These are phyloP conservation scores for Nigrospora oryzae DNA, from an alignment of 2,329 filamentous ascomycete species.

Conservation along the genomic window DNA sequence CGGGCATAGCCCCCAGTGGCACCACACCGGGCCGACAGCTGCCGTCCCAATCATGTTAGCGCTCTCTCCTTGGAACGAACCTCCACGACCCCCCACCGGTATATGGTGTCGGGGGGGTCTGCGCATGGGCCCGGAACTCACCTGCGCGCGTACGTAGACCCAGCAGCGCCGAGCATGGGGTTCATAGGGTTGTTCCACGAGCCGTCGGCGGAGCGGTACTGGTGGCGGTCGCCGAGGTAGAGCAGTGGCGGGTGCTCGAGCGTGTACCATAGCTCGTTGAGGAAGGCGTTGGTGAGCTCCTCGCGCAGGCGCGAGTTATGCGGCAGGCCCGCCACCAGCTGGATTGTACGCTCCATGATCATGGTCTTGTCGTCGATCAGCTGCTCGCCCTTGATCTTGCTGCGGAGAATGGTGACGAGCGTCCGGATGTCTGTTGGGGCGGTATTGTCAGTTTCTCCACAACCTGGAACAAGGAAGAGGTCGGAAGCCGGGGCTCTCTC, in stretches of 20 bases:
- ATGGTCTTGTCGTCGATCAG: constrained; percentile 68
- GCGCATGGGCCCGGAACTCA: not conserved
- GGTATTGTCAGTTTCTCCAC: constrained; percentile 6
- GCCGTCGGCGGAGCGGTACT: constrained; percentile 63
- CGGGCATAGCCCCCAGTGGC: constrained; percentile 57
- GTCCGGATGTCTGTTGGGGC: constrained; percentile 53
- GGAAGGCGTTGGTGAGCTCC: constrained; percentile 57
- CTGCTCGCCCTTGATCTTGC: constrained; percentile 53
- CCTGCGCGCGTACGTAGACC: constrained; percentile 58
- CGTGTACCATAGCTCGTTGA: constrained; percentile 62
- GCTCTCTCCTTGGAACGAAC: not conserved
- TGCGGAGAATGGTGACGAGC: constrained; percentile 49
- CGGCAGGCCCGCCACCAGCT: constrained; percentile 59
- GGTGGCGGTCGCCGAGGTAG: constrained; percentile 52
- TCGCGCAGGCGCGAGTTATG: constrained; percentile 51
- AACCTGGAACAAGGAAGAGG: too few species aligned
- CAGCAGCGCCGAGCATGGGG: constrained; percentile 59
- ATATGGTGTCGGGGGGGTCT: too few species aligned
- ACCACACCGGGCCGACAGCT: constrained; percentile 46
- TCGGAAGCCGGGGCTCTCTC: too few species aligned
- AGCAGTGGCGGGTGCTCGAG: constrained; percentile 65
- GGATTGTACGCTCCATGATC: constrained; percentile 66
- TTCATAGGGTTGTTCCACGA: constrained; percentile 62
- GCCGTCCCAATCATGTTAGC: not conserved
- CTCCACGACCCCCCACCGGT: too few species aligned